Base-by-base conservation (phyloP, 345 rosid species). In the Toxicodendron radicans region DNA sequence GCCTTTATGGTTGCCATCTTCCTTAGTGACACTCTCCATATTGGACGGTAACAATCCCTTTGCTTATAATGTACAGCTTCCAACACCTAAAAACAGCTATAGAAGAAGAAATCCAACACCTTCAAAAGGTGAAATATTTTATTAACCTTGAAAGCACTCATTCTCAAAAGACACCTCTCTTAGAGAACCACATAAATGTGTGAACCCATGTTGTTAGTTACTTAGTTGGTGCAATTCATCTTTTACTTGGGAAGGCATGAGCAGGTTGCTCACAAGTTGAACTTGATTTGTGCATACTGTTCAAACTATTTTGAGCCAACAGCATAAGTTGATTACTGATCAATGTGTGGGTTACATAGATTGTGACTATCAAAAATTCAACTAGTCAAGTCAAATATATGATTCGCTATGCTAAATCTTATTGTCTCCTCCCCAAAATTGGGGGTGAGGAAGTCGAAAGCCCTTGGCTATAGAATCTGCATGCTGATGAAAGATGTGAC, bases 11-110 rank as follows among this genome's bases (percentile, higher is more conserved):
- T 90, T 24, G 78, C 71, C 65, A 69, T 84, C 73, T 84, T 88
- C 79, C 83, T 86, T 1, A 87, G 88, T 1, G 90, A 88, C 43
- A 75, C 81, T 1, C 81, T 86, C 16, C 80, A 85, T 68, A 32
- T 81, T 63, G 86, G 92, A 70, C 80, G 90, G 90, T 86, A 71
- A 20, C n/a, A 33, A 8, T 68, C 51, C 56, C 70, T 27, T 17
- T 64, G 3, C 32, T 27, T 60, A 33, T 0, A 33, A 33, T 1
- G 3, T 33, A 38, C 43, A 4, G 8, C 43, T 38, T 38, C 43
- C 43, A 0, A 8, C 43, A 38, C 43, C 5, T 38, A 0, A 38
- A 33, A 38, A 51, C 18, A 13, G 54, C 54, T 51, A 51, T 14
- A 0, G 18, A 13, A 51, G n/a, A 51, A 38, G 53, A 16, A 49